These are phyloP conservation scores for Eutrema japonicum DNA, from an alignment of 345 rosid species.

Conservation along the genomic window DNA sequence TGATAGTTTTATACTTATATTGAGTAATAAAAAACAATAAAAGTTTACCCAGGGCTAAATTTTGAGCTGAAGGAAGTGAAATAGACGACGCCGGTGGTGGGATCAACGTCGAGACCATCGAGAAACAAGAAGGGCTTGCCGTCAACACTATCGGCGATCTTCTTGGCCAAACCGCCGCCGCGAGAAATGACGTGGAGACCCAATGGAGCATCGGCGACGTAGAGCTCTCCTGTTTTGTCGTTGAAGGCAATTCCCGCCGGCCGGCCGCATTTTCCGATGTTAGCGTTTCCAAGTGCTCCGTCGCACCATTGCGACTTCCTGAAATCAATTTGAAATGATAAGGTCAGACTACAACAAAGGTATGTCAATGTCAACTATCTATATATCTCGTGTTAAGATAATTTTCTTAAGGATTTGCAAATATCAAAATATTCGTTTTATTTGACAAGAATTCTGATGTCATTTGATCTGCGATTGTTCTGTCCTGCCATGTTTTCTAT, in stretches of 20 bases:
- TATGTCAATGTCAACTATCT: too few species aligned
- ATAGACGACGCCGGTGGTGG: conserved; percentile 42
- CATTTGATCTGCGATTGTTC: background rate
- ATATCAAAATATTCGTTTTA: background rate
- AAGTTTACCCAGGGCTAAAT: conserved; percentile 33
- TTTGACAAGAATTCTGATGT: background rate
- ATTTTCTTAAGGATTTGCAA: background rate
- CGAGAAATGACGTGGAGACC: conserved; percentile 49
- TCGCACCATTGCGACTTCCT: conserved; percentile 36
- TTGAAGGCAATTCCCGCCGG: conserved; percentile 51
- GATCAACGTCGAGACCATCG: conserved; percentile 53
- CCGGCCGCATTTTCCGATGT: conserved; percentile 43
- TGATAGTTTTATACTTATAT: too few species aligned
- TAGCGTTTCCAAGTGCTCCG: conserved; percentile 36
- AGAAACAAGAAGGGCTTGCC: conserved; percentile 45
- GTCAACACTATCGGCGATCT: conserved; percentile 40
- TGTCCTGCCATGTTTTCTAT: too few species aligned
- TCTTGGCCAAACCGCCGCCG: conserved; percentile 48
- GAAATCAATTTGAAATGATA: background rate
- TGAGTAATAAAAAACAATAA: too few species aligned
- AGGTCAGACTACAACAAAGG: too few species aligned
- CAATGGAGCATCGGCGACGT: conserved; percentile 52
- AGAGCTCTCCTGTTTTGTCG: conserved; percentile 43
- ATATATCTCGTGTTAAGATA: background rate
- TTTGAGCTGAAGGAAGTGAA: conserved; percentile 52